Conservation (phyloP, 257 asterid species). For the Solanum virginianum region DNA sequence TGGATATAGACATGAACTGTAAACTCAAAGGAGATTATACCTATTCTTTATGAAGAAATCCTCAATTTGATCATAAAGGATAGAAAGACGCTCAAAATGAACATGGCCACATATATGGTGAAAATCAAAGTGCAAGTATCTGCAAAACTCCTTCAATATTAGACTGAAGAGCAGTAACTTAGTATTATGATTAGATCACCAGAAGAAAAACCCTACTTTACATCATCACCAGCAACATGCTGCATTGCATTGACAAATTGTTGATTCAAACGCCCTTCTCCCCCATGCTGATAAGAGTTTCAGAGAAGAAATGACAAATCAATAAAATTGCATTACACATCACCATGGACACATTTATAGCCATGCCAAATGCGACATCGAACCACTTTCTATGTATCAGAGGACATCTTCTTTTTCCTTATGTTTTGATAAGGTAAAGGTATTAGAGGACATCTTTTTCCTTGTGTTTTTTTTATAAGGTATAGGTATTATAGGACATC, state of each 20-base stretch:
- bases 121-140: conserved; percentile 93
- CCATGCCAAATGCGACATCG: background rate
- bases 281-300: conserved; percentile 51
- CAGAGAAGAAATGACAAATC: background rate
- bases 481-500: background rate
- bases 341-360: background rate
- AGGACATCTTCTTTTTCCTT: background rate
- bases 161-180: conserved; percentile 5
- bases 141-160: conserved; percentile 21
- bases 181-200: background rate
- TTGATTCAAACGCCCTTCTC: conserved; percentile 73
- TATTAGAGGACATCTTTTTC: background rate
- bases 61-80: conserved; percentile 72
- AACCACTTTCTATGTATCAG: background rate
- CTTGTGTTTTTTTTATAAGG: background rate
- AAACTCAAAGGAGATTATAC: conserved; percentile 17
- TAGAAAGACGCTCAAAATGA: conserved; percentile 76
- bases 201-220: conserved; percentile 40
- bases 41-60: conserved; percentile 62
- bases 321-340: background rate
- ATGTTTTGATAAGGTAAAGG: background rate
- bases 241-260: conserved; percentile 56
- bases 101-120: conserved; percentile 87
- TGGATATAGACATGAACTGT: background rate
- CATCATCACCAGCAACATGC: conserved; percentile 45